Percentiles rank a stretch among this genome's conserved stretches.
These are phyloP conservation scores for Phlyctochytrium arcticum DNA, from an alignment of 192 early-diverging fungal genomes.

Conservation along the genomic window DNA sequence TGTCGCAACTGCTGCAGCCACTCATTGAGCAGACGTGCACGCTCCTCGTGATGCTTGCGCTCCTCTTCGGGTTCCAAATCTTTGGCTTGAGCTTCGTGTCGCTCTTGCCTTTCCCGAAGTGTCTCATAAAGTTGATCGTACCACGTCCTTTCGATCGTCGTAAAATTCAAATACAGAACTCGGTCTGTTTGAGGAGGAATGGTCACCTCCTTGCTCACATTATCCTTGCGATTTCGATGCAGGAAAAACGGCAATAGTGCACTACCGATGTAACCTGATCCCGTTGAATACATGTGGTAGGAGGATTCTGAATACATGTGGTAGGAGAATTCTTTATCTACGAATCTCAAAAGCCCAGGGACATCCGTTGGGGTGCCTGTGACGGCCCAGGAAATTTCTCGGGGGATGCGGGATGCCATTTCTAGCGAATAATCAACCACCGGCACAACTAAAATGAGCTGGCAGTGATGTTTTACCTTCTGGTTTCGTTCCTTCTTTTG, in stretches of 20 bases:
- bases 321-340: constrained; percentile 33
- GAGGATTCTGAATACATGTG: background rate
- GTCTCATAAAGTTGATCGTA: constrained; percentile 52
- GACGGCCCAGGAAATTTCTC: constrained; percentile 59
- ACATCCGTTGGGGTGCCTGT: constrained; percentile 63
- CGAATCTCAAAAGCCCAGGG: constrained; percentile 47
- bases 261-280: constrained; percentile 11
- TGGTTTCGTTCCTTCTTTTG: constrained; percentile 36
- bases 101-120: constrained; percentile 46
- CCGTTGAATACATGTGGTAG: too few species aligned
- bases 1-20: constrained; percentile 53
- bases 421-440: constrained; percentile 6
- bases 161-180: constrained; percentile 46
- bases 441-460: background rate
- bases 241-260: constrained; percentile 34
- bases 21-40: constrained; percentile 24
- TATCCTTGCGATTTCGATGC: constrained; percentile 54
- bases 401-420: constrained; percentile 55
- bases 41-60: constrained; percentile 17
- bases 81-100: too few species aligned
- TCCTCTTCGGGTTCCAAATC: constrained; percentile 4
- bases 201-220: constrained; percentile 46
- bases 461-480: background rate
- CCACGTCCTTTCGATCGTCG: constrained; percentile 53
- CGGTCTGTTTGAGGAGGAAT: constrained; percentile 51